Evolutionary conservation across 2,329 filamentous ascomycete species (phyloP).

Genomic region (Huntiella abstrusa): DNA sequence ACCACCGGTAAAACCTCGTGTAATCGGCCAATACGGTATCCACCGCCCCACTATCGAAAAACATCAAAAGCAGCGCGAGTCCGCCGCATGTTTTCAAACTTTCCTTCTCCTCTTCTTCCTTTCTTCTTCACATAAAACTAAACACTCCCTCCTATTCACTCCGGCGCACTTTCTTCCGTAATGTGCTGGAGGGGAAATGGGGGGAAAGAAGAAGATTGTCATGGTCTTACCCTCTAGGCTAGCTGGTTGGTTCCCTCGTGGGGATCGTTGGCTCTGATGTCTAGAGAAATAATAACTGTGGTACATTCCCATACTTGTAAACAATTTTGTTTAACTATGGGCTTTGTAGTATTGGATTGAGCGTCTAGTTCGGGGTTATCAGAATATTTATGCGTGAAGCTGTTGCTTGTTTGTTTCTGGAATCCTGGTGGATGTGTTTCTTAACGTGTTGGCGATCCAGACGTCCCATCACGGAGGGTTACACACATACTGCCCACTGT

Average conservation of each 20-base stretch:
- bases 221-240: conserved; percentile 30
- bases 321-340: neutral
- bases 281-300: conserved; percentile 20
- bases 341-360: no score
- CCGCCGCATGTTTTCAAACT: conserved; percentile 5
- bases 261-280: conserved; percentile 10
- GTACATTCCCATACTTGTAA: conserved; percentile 14
- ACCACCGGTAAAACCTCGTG: no score
- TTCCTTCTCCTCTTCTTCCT: conserved; percentile 13
- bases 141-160: conserved; percentile 47
- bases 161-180: conserved; percentile 32
- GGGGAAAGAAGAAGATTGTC: conserved; percentile 35
- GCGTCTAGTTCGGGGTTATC: no score
- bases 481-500: no score
- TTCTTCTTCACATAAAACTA: conserved; percentile 18
- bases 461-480: no score
- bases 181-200: conserved; percentile 52
- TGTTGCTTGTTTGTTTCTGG: no score
- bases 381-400: no score
- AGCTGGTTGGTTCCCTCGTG: conserved; percentile 14
- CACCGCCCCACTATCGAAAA: no score
- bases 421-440: no score
- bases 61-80: neutral
- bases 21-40: no score
- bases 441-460: no score